Percentiles rank a stretch among this genome's conserved stretches.
Conservation (phyloP, 306 rosid species). For the Calophaca sinica region DNA sequence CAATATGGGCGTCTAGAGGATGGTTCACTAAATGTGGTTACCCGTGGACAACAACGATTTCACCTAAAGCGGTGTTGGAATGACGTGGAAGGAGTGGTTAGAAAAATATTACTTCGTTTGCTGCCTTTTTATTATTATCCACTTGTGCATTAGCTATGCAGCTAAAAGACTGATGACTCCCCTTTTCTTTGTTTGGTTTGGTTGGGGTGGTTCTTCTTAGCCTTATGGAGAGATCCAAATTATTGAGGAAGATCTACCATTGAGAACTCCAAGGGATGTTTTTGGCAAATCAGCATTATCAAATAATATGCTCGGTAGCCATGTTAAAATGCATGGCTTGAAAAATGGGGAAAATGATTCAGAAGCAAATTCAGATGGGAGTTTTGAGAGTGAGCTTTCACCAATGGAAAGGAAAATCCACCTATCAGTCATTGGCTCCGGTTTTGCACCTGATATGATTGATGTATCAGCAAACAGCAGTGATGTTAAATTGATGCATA, state of each 20-base stretch:
- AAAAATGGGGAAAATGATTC: conserved; percentile 59
- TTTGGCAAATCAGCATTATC: conserved; percentile 63
- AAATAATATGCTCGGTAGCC: conserved; percentile 34
- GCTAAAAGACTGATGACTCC: conserved; percentile 43
- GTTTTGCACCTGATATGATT: conserved; percentile 51
- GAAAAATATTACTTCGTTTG: conserved; percentile 44
- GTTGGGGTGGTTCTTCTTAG: conserved; percentile 51
- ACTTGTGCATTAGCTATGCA: conserved; percentile 31
- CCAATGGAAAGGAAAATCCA: conserved; percentile 67
- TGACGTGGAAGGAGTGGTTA: conserved; percentile 90
- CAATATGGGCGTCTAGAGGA: conserved; percentile 80
- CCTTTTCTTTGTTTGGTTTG: conserved; percentile 45
- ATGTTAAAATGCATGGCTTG: conserved; percentile 46
- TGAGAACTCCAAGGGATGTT: conserved; percentile 78
- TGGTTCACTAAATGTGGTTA: conserved; percentile 86
- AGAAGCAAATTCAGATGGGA: conserved; percentile 71
- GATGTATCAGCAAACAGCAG: conserved; percentile 65
- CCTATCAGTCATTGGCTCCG: conserved; percentile 54
- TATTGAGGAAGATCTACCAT: conserved; percentile 85
- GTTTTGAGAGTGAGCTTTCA: conserved; percentile 77
- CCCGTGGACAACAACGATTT: conserved; percentile 94
- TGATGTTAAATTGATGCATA: conserved; percentile 50
- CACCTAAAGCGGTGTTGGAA: conserved; percentile 71
- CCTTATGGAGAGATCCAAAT: conserved; percentile 92
- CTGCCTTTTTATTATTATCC: conserved; percentile 31